phyloP scores from a whole-genome alignment of 805 yeast species.

The Hemisphaericaspora nanyangensis region DNA sequence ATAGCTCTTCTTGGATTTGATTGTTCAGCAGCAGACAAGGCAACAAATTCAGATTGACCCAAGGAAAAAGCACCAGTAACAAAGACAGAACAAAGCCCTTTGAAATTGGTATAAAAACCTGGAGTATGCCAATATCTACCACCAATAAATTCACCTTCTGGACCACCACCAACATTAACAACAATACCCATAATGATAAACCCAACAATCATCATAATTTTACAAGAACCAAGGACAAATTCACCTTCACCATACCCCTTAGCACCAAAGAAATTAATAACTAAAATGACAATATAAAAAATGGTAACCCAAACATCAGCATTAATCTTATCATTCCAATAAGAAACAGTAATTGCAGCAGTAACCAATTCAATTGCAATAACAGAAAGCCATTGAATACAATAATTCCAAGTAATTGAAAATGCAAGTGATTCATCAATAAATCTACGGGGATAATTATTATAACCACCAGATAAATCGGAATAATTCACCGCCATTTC shows the following conservation, averaged over 20 bases:
- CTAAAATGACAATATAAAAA: constrained; percentile 43
- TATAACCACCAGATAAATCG: constrained; percentile 59
- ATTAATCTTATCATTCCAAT: constrained; percentile 47
- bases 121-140: constrained; percentile 42
- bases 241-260: constrained; percentile 47
- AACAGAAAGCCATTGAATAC: constrained; percentile 60
- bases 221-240: constrained; percentile 34
- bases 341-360: constrained; percentile 57
- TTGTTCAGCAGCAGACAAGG: constrained; percentile 37
- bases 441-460: constrained; percentile 50
- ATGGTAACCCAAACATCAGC: constrained; percentile 57
- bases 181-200: constrained; percentile 40
- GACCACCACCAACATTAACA: constrained; percentile 36
- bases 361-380: constrained; percentile 64
- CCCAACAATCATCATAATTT: constrained; percentile 35
- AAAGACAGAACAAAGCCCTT: constrained; percentile 37
- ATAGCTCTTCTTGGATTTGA: constrained; percentile 36
- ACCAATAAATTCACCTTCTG: constrained; percentile 33
- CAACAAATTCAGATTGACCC: constrained; percentile 40
- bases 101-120: constrained; percentile 33
- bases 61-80: constrained; percentile 39
- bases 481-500: constrained; percentile 58
- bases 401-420: constrained; percentile 60
- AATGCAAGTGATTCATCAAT: constrained; percentile 57
- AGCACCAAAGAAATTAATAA: constrained; percentile 44